phyloP scores from a whole-genome alignment of 2,329 filamentous ascomycete genomes.

The Albophoma yamanashiensis region DNA sequence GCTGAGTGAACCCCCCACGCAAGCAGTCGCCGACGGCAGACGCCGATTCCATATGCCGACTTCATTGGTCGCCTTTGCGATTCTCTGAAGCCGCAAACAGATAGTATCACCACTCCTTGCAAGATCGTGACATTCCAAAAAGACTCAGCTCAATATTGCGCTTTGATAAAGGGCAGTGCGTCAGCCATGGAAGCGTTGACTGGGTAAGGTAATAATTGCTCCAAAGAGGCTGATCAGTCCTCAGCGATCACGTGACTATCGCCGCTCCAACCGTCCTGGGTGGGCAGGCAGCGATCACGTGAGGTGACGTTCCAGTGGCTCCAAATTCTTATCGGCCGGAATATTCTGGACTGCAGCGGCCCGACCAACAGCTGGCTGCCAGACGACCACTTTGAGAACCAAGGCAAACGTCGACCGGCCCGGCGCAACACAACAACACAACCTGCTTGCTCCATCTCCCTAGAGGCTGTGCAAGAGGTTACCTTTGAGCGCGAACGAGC shows the following conservation, averaged over 20 bases:
- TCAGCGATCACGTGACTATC: neutral
- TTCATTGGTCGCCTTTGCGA: neutral
- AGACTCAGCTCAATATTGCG: neutral
- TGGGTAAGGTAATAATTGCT: too few species aligned
- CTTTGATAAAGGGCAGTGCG: neutral
- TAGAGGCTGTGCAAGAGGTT: neutral
- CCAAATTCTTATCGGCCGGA: neutral
- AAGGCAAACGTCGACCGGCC: neutral
- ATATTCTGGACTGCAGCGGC: neutral
- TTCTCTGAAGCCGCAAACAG: neutral
- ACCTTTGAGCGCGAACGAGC: conserved; percentile 23
- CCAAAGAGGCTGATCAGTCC: too few species aligned
- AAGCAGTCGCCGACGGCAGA: neutral
- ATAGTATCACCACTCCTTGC: neutral
- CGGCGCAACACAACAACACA: neutral
- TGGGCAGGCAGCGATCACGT: neutral
- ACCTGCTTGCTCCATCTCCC: neutral
- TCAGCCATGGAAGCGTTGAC: neutral
- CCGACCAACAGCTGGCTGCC: neutral
- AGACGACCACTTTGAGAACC: neutral
- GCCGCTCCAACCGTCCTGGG: too few species aligned
- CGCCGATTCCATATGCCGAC: neutral
- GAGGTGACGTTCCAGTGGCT: neutral
- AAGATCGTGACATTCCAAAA: neutral
- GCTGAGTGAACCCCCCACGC: neutral